Base-by-base conservation (phyloP, 2,329 filamentous ascomycete species). In the Exophiala sideris region DNA sequence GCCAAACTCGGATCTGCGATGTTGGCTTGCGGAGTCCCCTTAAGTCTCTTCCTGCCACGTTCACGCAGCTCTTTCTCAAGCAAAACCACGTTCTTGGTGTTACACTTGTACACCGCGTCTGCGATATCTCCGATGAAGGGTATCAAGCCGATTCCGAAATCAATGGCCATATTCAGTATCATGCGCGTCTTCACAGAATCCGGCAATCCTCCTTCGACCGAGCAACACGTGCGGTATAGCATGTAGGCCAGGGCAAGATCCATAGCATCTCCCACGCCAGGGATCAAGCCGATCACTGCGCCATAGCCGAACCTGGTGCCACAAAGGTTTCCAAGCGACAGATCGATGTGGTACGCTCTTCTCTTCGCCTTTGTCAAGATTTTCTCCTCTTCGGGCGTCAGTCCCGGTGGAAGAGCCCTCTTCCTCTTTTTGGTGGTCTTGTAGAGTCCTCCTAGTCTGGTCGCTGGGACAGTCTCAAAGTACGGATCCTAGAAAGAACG, bases 261-360 rank as follows among this genome's bases (percentile, higher is more conserved):
- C 11, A 87, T 70, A 8, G 79, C 79, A 69, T 96, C 91, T 45
- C 91, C 91, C 58, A 88, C 74, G 5, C 87, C 82, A 63, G 94
- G 94, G 50, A 97, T 71, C 6, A 97, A 68, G 11, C 86, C 94
- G 64, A 97, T 89, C 54, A 96, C 81, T 64, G 86, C 88, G 48
- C 88, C 84, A 90, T 91, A 96, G 50, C 94, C 94, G 67, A 97
- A 91, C 54, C 86, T 83, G 55, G 95, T 80, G 40, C 91, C 90
- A 60, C 87, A 82, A 67, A 89, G 82, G 66, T 82, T 91, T 76
- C 92, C 95, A 5, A 96, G 81, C 51, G 81, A 83, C 77, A 90
- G 87, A 71, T 97, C 94, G 21, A 96, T 82, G 35, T 84, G 81
- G 72, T 96, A 95, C 33, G 94, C 91, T 54, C 87, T 81, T 64